phyloP scores from a whole-genome alignment of 164 flowering plant species.

The Tinospora cordifolia region DNA sequence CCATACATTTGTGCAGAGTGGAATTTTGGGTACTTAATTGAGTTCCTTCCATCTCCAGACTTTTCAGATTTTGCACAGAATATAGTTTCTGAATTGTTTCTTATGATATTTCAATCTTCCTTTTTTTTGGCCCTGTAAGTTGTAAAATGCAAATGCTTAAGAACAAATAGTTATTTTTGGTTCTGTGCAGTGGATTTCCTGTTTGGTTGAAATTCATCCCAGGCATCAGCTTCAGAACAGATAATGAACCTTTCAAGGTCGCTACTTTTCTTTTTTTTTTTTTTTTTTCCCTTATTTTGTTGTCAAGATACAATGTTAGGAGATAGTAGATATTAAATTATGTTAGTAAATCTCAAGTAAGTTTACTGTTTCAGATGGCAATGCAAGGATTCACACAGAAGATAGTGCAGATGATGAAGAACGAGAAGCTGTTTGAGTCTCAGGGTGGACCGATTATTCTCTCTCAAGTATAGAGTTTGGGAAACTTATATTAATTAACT shows the following conservation, averaged over 20 bases:
- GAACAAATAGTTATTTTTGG: neutral
- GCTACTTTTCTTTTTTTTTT: neutral
- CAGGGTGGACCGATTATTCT: slow-evolving; percentile 82
- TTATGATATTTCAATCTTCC: slow-evolving; percentile 1
- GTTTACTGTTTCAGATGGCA: slow-evolving; percentile 38
- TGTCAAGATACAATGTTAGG: no score
- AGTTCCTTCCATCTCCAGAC: neutral
- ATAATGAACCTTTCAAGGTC: slow-evolving; percentile 82
- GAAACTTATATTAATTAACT: neutral
- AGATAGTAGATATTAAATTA: no score
- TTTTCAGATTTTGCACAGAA: neutral
- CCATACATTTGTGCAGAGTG: slow-evolving; percentile 92
- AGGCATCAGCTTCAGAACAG: slow-evolving; percentile 71
- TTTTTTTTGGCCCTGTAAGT: neutral
- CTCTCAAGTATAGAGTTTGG: slow-evolving; percentile 42
- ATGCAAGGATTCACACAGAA: slow-evolving; percentile 71
- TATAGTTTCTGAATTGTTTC: neutral
- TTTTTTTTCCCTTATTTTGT: no score
- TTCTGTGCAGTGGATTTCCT: slow-evolving; percentile 72
- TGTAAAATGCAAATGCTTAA: no score
- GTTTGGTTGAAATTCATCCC: slow-evolving; percentile 90
- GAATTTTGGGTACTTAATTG: slow-evolving; percentile 67
- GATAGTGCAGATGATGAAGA: slow-evolving; percentile 67
- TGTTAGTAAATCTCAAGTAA: neutral
- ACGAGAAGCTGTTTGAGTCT: slow-evolving; percentile 50